Percentiles rank a stretch among this genome's conserved stretches.
Conservation (phyloP, 2,329 filamentous ascomycete genomes). For the Exophiala dermatitidis region DNA sequence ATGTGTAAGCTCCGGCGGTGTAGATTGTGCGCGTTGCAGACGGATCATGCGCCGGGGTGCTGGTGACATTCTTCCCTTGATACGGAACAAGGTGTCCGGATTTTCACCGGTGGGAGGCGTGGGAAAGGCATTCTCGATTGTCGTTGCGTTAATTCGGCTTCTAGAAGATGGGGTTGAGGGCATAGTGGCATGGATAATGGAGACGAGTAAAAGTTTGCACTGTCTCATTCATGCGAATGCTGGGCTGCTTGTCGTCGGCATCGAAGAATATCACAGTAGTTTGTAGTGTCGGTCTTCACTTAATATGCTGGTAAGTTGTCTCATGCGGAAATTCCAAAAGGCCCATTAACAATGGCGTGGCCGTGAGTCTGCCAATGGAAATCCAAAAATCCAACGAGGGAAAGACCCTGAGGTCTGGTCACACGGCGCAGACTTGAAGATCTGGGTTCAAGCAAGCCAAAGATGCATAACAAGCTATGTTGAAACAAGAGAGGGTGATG, state of each 20-base stretch:
- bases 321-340: neutral
- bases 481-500: neutral
- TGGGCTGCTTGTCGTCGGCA: neutral
- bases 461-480: conserved; percentile 1
- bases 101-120: conserved; percentile 19
- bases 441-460: neutral
- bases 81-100: conserved; percentile 7
- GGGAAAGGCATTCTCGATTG: conserved; percentile 26
- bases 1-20: conserved; percentile 24
- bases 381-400: conserved; percentile 23
- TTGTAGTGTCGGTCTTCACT: neutral
- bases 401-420: conserved; percentile 1
- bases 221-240: neutral
- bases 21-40: conserved; percentile 21
- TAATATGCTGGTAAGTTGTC: conserved; percentile 2
- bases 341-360: conserved; percentile 14
- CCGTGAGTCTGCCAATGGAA: conserved; percentile 2
- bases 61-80: conserved; percentile 18
- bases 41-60: conserved; percentile 13
- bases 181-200: conserved; percentile 3
- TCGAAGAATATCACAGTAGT: conserved; percentile 2
- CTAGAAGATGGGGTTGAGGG: conserved; percentile 16
- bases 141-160: conserved; percentile 18
- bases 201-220: neutral
- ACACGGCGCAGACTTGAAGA: neutral